Conservation (phyloP, 441 rosid species). For the Eruca vesicaria region DNA sequence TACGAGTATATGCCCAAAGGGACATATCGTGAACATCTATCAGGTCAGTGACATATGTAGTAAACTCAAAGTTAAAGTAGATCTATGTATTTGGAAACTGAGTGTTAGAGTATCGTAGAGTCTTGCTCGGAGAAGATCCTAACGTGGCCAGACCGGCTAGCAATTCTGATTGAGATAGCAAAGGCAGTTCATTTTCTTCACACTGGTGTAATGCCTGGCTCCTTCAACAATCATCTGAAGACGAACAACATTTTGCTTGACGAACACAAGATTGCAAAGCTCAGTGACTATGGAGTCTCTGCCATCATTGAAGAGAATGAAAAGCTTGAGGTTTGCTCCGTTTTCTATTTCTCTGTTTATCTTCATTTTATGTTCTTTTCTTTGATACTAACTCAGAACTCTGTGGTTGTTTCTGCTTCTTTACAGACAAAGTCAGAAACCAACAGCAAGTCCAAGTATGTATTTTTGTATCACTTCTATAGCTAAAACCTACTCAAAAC, state of each 20-base stretch:
- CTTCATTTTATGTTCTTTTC: background rate
- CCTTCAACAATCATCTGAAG: slow-evolving; percentile 65
- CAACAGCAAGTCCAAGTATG: slow-evolving; percentile 57
- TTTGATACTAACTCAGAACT: slow-evolving; percentile 8
- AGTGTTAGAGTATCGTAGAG: slow-evolving; percentile 42
- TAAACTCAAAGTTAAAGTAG: background rate
- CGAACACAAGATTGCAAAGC: slow-evolving; percentile 80
- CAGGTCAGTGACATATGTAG: slow-evolving; percentile 52
- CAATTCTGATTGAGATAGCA: slow-evolving; percentile 77
- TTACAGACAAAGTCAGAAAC: slow-evolving; percentile 64
- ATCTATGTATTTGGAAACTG: background rate
- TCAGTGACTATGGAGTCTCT: slow-evolving; percentile 90
- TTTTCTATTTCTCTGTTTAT: background rate
- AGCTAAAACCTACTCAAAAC: too few relatives aligned
- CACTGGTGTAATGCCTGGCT: slow-evolving; percentile 82
- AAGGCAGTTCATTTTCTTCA: slow-evolving; percentile 97
- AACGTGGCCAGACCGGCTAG: slow-evolving; percentile 83
- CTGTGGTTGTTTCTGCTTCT: slow-evolving; percentile 3
- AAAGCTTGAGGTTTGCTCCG: slow-evolving; percentile 57
- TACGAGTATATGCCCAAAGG: slow-evolving; percentile 71
- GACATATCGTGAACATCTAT: slow-evolving; percentile 64
- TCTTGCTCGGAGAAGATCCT: slow-evolving; percentile 65
- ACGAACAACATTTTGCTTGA: slow-evolving; percentile 84
- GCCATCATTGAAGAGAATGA: slow-evolving; percentile 65
- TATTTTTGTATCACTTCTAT: background rate